Evolutionary conservation across 495 filamentous ascomycete genomes (phyloP).

Genomic region (Niebla homalea): DNA sequence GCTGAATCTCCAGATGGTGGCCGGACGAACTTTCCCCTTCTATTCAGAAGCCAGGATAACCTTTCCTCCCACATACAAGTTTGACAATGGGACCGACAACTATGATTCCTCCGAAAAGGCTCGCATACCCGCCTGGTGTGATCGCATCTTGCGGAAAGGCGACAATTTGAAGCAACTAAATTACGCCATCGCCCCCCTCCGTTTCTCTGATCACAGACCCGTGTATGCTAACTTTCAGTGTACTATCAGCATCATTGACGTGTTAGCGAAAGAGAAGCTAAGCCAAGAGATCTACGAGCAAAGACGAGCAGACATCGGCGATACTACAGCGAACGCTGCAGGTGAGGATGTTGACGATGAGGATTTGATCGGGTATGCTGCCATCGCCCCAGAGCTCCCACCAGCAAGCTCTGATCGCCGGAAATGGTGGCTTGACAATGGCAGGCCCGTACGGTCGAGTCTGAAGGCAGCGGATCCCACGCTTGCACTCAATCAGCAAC

Average conservation of each 20-base stretch:
- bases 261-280: constrained; percentile 53
- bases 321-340: constrained; percentile 27
- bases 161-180: constrained; percentile 64
- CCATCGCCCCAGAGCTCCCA: constrained; percentile 68
- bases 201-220: constrained; percentile 87
- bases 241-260: constrained; percentile 64
- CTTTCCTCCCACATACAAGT: constrained; percentile 93
- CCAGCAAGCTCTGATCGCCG: constrained; percentile 77
- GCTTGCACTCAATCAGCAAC: constrained; percentile 51
- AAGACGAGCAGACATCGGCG: constrained; percentile 46
- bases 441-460: constrained; percentile 59
- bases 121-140: constrained; percentile 94
- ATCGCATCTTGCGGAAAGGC: constrained; percentile 81
- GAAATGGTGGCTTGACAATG: constrained; percentile 93
- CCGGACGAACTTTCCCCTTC: constrained; percentile 74
- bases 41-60: constrained; percentile 77
- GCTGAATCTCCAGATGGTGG: constrained; percentile 94
- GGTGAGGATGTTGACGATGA: constrained; percentile 56
- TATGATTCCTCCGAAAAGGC: constrained; percentile 97
- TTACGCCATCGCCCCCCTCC: constrained; percentile 65
- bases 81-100: constrained; percentile 68
- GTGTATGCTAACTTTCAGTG: constrained; percentile 84
- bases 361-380: constrained; percentile 56
- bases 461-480: constrained; percentile 49
- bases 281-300: constrained; percentile 58